These are phyloP conservation scores for Cubamyces sp. DNA, from an alignment of 768 basidiomycete genomes.

Conservation along the genomic window DNA sequence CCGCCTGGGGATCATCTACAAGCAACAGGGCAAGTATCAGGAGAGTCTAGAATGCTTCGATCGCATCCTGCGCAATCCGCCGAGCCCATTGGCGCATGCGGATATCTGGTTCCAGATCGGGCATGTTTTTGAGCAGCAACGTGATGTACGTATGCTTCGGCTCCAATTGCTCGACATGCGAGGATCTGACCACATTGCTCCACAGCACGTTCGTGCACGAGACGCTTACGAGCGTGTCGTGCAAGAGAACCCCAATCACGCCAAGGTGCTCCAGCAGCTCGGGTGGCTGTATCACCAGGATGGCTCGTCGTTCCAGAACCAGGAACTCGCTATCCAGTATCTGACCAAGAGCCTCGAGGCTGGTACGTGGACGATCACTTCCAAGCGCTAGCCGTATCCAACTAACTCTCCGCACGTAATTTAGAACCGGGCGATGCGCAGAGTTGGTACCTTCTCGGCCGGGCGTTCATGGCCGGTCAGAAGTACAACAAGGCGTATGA, in stretches of 20 bases:
- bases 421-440: conserved; percentile 94
- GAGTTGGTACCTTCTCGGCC: conserved; percentile 98
- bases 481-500: conserved; percentile 99
- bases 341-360: conserved; percentile 95
- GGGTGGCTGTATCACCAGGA: conserved; percentile 98
- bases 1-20: conserved; percentile 98
- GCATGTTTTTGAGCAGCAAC: conserved; percentile 96
- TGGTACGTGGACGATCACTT: conserved; percentile 52
- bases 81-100: conserved; percentile 91
- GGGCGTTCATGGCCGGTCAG: conserved; percentile 97
- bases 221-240: conserved; percentile 97
- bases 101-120: conserved; percentile 99
- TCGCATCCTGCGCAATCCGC: conserved; percentile 94
- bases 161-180: not conserved
- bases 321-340: conserved; percentile 92
- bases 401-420: not conserved
- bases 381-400: not conserved
- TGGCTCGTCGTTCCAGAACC: conserved; percentile 92
- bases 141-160: conserved; percentile 68
- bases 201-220: conserved; percentile 84
- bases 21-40: conserved; percentile 94
- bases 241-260: conserved; percentile 89
- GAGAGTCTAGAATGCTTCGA: conserved; percentile 93
- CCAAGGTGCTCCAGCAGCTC: conserved; percentile 96
- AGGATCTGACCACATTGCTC: conserved; percentile 22